These are phyloP conservation scores for Beauveria australis DNA, from an alignment of 2,329 filamentous ascomycete genomes.

Conservation along the genomic window DNA sequence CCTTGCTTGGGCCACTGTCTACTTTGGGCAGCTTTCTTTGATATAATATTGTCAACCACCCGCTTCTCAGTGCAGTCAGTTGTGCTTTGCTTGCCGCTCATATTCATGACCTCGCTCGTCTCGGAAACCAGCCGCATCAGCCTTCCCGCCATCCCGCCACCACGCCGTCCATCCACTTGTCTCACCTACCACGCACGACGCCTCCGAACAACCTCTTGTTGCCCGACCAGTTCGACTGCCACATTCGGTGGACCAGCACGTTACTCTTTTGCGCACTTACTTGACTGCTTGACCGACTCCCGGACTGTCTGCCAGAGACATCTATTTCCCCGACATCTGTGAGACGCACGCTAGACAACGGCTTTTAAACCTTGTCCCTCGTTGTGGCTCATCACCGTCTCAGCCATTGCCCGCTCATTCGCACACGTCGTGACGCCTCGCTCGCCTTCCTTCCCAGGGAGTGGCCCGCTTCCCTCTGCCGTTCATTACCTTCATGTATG, in stretches of 20 bases:
- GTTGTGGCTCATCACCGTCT: conserved; percentile 8
- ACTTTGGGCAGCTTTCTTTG: not conserved
- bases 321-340: conserved; percentile 8
- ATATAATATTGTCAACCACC: not conserved
- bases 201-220: conserved; percentile 1
- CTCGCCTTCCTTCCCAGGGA: not conserved
- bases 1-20: not conserved
- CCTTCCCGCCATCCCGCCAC: conserved; percentile 2
- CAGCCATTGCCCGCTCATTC: conserved; percentile 8
- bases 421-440: not conserved
- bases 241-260: conserved; percentile 1
- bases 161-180: not conserved
- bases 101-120: not conserved
- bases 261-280: not conserved
- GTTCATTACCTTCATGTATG: conserved; percentile 10
- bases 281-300: conserved; percentile 1
- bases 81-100: not conserved
- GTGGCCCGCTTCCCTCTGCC: conserved; percentile 5
- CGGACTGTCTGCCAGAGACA: not conserved
- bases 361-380: conserved; percentile 5
- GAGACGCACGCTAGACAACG: conserved; percentile 9
- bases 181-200: not conserved
- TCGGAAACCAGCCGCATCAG: not conserved
- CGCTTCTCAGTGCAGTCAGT: not conserved
- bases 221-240: not conserved